Evolutionary conservation across 148 eudicot species (phyloP).

Genomic region (Nyssa sinensis): DNA sequence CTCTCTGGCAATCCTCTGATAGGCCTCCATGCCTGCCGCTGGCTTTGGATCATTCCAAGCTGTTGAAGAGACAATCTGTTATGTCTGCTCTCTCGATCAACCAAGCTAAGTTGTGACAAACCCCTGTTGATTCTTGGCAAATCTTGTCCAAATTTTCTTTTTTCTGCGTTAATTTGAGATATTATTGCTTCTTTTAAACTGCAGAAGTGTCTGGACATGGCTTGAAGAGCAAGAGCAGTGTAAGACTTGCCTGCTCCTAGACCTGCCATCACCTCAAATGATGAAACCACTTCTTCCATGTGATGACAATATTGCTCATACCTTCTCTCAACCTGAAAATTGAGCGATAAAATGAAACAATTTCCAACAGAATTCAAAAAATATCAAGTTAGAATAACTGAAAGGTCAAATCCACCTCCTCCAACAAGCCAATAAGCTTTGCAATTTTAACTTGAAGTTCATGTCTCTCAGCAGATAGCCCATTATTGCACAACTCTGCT

Average conservation of each 20-base stretch:
- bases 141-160: conserved; percentile 47
- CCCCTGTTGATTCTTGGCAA: conserved; percentile 50
- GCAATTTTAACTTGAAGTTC: conserved; percentile 52
- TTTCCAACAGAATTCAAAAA: neutral
- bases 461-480: conserved; percentile 49
- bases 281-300: conserved; percentile 63
- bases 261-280: conserved; percentile 83
- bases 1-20: conserved; percentile 90
- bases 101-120: conserved; percentile 55
- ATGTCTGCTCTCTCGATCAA: conserved; percentile 45
- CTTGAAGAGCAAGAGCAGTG: conserved; percentile 89
- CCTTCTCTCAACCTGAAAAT: conserved; percentile 72
- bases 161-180: conserved; percentile 49
- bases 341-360: neutral
- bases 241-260: conserved; percentile 73
- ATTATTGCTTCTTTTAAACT: conserved; percentile 68
- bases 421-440: conserved; percentile 75
- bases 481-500: conserved; percentile 48
- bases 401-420: conserved; percentile 69
- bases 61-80: conserved; percentile 60
- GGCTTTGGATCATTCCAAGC: conserved; percentile 58
- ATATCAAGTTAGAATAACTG: neutral
- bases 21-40: conserved; percentile 81
- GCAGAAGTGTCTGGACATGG: conserved; percentile 92
- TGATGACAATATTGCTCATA: conserved; percentile 70